Percentiles rank a stretch among this genome's conserved stretches.
Conservation (phyloP, 2,329 filamentous ascomycete species). For the Raffaelea ambrosiae region DNA sequence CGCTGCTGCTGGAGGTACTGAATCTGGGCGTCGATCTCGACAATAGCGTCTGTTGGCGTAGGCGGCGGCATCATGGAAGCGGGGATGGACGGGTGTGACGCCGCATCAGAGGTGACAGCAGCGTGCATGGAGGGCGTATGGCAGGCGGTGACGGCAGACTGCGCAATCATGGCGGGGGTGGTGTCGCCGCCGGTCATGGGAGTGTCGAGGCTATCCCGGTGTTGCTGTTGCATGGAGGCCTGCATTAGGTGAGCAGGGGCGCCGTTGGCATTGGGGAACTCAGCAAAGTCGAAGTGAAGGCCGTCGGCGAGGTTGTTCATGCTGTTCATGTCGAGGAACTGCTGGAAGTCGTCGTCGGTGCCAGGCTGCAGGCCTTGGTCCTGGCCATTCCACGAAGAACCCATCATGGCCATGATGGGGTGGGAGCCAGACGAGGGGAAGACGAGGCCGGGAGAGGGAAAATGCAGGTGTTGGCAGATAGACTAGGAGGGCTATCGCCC, state of each 20-base stretch:
- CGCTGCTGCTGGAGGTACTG: constrained; percentile 57
- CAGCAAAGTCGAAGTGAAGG: constrained; percentile 52
- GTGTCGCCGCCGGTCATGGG: constrained; percentile 37
- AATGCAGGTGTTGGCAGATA: too few species aligned
- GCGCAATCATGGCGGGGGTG: constrained; percentile 26
- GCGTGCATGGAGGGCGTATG: constrained; percentile 11
- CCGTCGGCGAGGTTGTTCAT: constrained; percentile 45
- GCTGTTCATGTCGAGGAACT: constrained; percentile 53
- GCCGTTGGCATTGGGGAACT: constrained; percentile 35
- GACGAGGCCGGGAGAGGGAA: too few species aligned
- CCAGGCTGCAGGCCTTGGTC: constrained; percentile 44
- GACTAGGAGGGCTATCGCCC: too few species aligned
- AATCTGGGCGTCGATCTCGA: constrained; percentile 57
- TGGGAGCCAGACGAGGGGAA: background rate
- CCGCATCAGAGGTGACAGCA: constrained; percentile 37
- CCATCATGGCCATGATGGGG: constrained; percentile 38
- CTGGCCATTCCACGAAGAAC: constrained; percentile 47
- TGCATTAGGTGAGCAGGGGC: constrained; percentile 10
- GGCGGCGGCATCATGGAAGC: constrained; percentile 33
- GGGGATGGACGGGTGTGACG: constrained; percentile 9
- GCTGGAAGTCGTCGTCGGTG: constrained; percentile 54
- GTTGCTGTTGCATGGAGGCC: constrained; percentile 13
- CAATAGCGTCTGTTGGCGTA: constrained; percentile 42
- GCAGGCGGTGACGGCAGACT: constrained; percentile 18
- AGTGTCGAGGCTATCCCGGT: constrained; percentile 36